A percentile compares a stretch with the other conserved stretches of the same genome.
Evolutionary conservation across 2,329 filamentous ascomycete species (phyloP).

Genomic region (Botryotinia globosa): DNA sequence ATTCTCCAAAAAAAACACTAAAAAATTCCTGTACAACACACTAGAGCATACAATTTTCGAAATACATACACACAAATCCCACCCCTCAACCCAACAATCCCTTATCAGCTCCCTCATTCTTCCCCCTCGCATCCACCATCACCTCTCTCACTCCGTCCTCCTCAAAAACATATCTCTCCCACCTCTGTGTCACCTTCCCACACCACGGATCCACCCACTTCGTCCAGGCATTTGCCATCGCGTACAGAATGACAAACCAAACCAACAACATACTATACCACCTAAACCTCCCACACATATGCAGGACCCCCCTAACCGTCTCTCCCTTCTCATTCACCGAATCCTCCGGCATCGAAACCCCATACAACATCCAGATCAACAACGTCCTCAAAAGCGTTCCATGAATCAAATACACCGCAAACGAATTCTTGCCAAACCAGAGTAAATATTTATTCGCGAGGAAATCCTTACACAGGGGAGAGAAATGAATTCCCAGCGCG

Average conservation of each 20-base stretch:
- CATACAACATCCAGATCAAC: conserved; percentile 59
- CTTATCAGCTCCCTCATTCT: not conserved
- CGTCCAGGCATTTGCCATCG: conserved; percentile 50
- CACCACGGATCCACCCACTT: conserved; percentile 53
- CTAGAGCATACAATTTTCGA: not conserved
- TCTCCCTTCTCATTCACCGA: conserved; percentile 38
- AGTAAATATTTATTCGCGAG: conserved; percentile 55
- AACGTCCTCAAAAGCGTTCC: conserved; percentile 58
- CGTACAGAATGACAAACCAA: conserved; percentile 49
- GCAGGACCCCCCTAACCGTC: conserved; percentile 38
- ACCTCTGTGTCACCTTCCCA: conserved; percentile 44
- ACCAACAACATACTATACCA: conserved; percentile 44
- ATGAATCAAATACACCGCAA: conserved; percentile 63
- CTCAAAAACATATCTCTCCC: conserved; percentile 35
- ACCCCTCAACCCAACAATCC: not conserved
- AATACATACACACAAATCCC: not conserved
- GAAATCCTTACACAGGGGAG: conserved; percentile 48
- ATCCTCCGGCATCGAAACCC: conserved; percentile 41
- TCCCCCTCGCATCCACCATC: not conserved
- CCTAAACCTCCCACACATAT: conserved; percentile 41
- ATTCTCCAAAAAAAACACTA: not conserved
- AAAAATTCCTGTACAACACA: not conserved
- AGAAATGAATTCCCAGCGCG: conserved; percentile 52
- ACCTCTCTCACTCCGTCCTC: conserved; percentile 21
- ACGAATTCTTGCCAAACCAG: conserved; percentile 62